Conservation (phyloP, 148 eudicot species). For the Diospyros kaki region DNA sequence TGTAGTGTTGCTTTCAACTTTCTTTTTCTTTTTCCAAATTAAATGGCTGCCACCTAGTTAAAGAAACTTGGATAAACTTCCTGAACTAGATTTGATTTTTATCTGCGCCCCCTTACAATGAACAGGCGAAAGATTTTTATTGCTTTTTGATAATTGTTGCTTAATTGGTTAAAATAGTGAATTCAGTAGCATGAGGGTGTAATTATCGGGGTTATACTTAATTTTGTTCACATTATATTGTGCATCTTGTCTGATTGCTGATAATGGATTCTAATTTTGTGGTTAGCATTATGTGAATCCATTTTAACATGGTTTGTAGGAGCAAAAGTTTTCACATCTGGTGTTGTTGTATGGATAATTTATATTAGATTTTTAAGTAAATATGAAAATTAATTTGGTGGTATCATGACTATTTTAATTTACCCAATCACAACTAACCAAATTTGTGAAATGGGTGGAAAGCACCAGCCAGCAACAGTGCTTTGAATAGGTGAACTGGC, state of each 20-base stretch:
- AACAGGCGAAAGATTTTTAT: neutral
- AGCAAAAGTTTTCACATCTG: neutral
- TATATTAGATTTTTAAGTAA: neutral
- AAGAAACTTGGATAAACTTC: neutral
- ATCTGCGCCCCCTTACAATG: neutral
- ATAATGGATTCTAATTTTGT: slow-evolving; percentile 5
- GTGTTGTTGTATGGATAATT: neutral
- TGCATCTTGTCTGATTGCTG: neutral
- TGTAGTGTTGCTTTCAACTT: no score
- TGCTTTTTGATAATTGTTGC: neutral
- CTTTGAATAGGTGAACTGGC: slow-evolving; percentile 4
- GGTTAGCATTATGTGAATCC: neutral
- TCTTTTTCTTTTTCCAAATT: no score
- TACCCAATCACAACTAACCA: neutral
- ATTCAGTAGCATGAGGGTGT: neutral
- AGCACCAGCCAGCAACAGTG: neutral
- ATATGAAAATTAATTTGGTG: neutral
- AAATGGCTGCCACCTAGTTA: no score
- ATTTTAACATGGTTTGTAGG: neutral
- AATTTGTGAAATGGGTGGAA: no score
- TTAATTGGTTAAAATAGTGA: neutral
- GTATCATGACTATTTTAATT: neutral
- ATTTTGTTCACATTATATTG: neutral
- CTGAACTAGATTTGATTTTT: neutral
- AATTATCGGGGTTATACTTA: neutral